These are phyloP conservation scores for Davidsoniella eucalypti DNA, from an alignment of 2,329 filamentous ascomycete species.

Conservation along the genomic window DNA sequence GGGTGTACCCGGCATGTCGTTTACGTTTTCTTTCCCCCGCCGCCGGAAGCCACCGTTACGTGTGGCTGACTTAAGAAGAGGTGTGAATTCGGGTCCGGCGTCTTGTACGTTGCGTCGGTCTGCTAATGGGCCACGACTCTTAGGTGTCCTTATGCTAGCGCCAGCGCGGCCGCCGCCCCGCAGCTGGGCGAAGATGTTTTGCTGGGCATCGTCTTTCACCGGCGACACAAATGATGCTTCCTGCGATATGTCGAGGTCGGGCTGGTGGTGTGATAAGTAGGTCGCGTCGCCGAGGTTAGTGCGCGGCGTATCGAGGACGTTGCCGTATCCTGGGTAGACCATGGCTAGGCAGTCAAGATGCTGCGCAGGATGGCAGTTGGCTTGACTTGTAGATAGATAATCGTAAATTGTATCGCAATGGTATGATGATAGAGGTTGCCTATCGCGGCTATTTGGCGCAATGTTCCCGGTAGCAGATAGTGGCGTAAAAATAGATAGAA, in stretches of 20 bases:
- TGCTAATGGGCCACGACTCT: conserved; percentile 51
- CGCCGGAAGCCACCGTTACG: conserved; percentile 51
- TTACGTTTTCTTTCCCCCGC: conserved; percentile 44
- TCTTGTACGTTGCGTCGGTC: conserved; percentile 56
- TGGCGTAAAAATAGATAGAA: not conserved
- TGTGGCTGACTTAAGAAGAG: conserved; percentile 69
- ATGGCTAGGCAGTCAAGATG: conserved; percentile 23
- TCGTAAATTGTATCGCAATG: no score
- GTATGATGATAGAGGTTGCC: no score
- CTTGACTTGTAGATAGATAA: no score
- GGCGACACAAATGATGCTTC: conserved; percentile 78
- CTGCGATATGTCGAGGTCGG: conserved; percentile 70
- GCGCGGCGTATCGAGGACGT: conserved; percentile 66
- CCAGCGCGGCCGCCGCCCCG: conserved; percentile 47
- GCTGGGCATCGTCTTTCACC: conserved; percentile 40
- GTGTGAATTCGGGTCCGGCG: conserved; percentile 73
- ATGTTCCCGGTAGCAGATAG: not conserved
- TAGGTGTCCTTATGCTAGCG: conserved; percentile 33
- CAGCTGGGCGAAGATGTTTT: conserved; percentile 60
- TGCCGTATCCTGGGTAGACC: conserved; percentile 45
- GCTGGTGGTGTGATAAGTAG: conserved; percentile 47
- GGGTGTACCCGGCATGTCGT: conserved; percentile 48
- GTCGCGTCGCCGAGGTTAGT: conserved; percentile 75
- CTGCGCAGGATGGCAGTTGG: no score
- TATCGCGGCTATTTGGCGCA: no score